Evolutionary conservation across 1,284 basidiomycete species (phyloP), one percentile per base, ranked within the genome.

Genomic region (Grifola frondosa): DNA sequence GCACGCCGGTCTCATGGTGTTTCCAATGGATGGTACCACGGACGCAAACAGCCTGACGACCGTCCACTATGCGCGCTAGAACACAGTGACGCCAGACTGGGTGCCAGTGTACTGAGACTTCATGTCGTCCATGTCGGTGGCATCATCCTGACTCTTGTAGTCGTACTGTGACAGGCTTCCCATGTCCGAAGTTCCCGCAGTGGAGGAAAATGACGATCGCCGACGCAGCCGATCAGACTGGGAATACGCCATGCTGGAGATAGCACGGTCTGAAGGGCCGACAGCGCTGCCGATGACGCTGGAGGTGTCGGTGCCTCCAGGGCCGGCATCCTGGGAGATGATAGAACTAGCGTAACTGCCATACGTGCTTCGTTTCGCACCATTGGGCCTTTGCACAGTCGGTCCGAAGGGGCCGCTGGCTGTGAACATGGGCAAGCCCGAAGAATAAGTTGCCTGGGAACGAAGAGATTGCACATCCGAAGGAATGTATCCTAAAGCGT

Each of bases 391-490:
- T 49, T 77, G 76, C 41, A 80, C 70, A 16, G 77, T 76, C 48
- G 80, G 73, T 28, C 83, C 77, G 63, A 88, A 88, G 5, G 86
- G 80, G 30, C 83, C 80, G 49, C 76, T 71, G 21, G 81, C 76
- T 26, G 80, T 73, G 61, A 93, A 94, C 69, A 91, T 80, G 2
- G 94, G 94, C 38, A 97, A 71, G 16, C 89, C 90, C 8, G 91
- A 94, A 3, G 88, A 86, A 62, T 94, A 95, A 1, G 91, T 94
- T 1, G 93, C 92, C 66, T 97, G 95, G 6, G 93, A 96, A 43
- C 92, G 86, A 26, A 97, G 77, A 5, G 93, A 96, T 63, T 96
- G 94, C 11, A 86, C 89, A 59, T 98, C 96, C 15, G 91, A 91
- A 2, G 95, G 94, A 50, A 98, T 96, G 65, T 95, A 97, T 7